Evolutionary conservation across 164 flowering plant genomes (phyloP).

Genomic region (Magnolia sinica): DNA sequence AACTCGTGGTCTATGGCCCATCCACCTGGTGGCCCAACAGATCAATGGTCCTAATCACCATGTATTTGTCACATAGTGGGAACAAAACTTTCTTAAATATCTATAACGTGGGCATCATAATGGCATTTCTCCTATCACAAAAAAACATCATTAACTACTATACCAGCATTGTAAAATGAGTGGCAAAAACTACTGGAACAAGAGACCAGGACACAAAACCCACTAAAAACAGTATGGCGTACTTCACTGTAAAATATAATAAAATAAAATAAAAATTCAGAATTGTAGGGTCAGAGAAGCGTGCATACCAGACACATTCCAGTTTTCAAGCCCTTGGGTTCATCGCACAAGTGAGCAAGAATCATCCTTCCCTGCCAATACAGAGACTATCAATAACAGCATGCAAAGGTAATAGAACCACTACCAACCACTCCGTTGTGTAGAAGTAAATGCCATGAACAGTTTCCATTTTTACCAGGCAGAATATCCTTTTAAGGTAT

Average conservation of each 20-base stretch:
- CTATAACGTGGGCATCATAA: neutral
- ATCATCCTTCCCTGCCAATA: constrained; percentile 91
- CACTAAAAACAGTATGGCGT: neutral
- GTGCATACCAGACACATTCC: constrained; percentile 84
- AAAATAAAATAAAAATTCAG: neutral
- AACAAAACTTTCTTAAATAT: too few species aligned
- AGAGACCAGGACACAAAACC: neutral
- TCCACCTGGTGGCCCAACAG: too few species aligned
- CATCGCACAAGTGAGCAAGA: constrained; percentile 95
- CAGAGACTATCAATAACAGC: neutral
- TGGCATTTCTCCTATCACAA: neutral
- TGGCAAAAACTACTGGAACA: neutral
- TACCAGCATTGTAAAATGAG: neutral
- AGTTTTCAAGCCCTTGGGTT: constrained; percentile 98
- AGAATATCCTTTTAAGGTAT: too few species aligned
- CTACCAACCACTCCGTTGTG: neutral
- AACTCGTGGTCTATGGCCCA: too few species aligned
- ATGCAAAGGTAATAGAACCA: neutral
- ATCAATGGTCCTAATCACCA: too few species aligned
- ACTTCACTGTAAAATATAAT: too few species aligned
- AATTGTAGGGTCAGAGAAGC: neutral
- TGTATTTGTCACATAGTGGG: too few species aligned
- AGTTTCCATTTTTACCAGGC: too few species aligned
- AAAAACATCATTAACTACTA: neutral
- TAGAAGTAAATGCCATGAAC: neutral